Percentiles rank a stretch among this genome's conserved stretches.
Conservation (phyloP, 257 asterid species). For the Lycium barbarum region DNA sequence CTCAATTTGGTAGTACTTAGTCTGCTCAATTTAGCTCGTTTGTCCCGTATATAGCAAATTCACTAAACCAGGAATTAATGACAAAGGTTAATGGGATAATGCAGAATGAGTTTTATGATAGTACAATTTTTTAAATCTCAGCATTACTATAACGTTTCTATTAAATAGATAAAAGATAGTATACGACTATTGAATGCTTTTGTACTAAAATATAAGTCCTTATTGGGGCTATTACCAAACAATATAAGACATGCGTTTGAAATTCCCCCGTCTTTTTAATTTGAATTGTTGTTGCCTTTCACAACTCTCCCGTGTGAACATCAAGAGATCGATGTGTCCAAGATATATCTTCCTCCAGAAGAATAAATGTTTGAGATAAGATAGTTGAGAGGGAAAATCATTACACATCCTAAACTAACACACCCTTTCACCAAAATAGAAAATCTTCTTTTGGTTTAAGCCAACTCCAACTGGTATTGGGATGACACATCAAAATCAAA, state of each 20-base stretch:
- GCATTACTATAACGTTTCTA: too few species aligned
- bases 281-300: not conserved
- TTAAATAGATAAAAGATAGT: too few species aligned
- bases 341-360: not conserved
- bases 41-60: too few species aligned
- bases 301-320: not conserved
- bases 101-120: too few species aligned
- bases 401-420: not conserved
- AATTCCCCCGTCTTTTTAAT: not conserved
- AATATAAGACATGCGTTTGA: not conserved
- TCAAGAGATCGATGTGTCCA: not conserved
- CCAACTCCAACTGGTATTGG: not conserved
- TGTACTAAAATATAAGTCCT: not conserved
- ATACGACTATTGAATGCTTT: too few species aligned
- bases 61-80: too few species aligned
- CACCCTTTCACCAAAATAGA: not conserved
- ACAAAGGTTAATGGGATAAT: too few species aligned
- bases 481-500: slow-evolving; percentile 20
- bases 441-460: not conserved
- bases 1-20: too few species aligned
- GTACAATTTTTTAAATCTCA: too few species aligned
- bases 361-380: slow-evolving; percentile 5
- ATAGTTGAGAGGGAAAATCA: not conserved
- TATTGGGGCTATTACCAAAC: not conserved
- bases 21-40: too few species aligned